Conservation (phyloP, 129 eudicot genomes). For the Apium graveolens region DNA sequence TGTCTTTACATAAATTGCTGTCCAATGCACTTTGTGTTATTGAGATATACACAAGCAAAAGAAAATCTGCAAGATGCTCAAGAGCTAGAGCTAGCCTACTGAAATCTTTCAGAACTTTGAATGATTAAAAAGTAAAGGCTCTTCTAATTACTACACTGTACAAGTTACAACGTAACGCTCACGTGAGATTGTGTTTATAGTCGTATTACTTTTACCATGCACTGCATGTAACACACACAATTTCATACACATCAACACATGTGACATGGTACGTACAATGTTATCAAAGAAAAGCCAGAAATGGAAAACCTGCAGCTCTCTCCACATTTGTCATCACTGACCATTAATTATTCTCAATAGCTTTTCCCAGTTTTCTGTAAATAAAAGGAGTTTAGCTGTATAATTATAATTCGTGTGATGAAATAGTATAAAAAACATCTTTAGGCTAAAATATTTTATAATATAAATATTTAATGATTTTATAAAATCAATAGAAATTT, state of each 20-base stretch:
- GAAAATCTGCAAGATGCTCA: background rate
- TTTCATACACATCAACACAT: background rate
- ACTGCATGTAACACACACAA: background rate
- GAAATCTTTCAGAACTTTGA: background rate
- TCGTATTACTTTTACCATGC: constrained; percentile 3
- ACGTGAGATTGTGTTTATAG: background rate
- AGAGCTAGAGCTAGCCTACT: background rate
- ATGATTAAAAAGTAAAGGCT: background rate
- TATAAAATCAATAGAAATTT: too few relatives aligned
- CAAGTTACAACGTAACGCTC: background rate
- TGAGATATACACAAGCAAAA: background rate
- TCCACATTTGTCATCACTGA: background rate
- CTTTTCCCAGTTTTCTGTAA: too few relatives aligned
- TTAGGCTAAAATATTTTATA: too few relatives aligned
- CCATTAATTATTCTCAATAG: background rate
- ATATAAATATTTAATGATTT: too few relatives aligned
- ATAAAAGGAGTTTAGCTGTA: too few relatives aligned
- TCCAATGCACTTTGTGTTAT: background rate
- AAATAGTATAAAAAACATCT: too few relatives aligned
- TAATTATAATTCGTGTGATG: too few relatives aligned
- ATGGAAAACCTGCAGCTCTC: background rate
- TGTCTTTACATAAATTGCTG: background rate
- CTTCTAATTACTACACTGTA: background rate
- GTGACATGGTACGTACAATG: background rate
- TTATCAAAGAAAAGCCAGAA: background rate